Evolutionary conservation across 2,329 filamentous ascomycete genomes (phyloP), one percentile per base, ranked within the genome.

Genomic region (Colletotrichum musae): DNA sequence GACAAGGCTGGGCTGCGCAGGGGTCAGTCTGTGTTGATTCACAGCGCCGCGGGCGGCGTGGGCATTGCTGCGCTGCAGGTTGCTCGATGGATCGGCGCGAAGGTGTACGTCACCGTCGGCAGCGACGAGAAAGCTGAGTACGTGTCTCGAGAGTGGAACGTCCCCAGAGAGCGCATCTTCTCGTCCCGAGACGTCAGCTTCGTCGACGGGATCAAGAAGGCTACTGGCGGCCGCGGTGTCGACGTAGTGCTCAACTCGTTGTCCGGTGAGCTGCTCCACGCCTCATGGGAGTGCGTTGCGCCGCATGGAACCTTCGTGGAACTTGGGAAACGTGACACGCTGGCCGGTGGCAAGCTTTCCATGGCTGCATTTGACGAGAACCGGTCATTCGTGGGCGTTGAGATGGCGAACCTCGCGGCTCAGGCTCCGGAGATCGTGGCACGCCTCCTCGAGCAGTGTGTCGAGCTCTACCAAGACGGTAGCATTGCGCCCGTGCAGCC

Each of bases 221-320:
- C 70, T 0, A 82, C 80, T 0, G 51, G 70, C 9, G 71, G 76
- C 9, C 60, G 66, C 2, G 79, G 81, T 26, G 79, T 81, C 3
- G 79, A 82, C 47, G 63, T 81, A 0, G 80, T 82, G 0, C 73
- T 85, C 3, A 85, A 84, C 72, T 82, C 81, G 1, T 74, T 85
- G 0, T 78, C 82, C 0, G 82, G 84, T 0, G 81, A 84, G 15
- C 70, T 82, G 0, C 74, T 86, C 0, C 81, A 81, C 21, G 78
- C 80, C 2, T 80, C 82, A 0, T 87, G 82, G 82, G 70, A 79
- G 0, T 85, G 82, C 50, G 75, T 88, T 1, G 83, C 85, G 1
- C 73, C 77, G 2, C 83, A 80, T 52, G 85, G 83, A 0, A 77
- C 74, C 2, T 82, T 87, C 73, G 66, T 86, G 0, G 84, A 87